A percentile compares a stretch with the other conserved stretches of the same genome.
phyloP scores from a whole-genome alignment of 805 yeast species.

The Myxozyma lipomycoides region DNA sequence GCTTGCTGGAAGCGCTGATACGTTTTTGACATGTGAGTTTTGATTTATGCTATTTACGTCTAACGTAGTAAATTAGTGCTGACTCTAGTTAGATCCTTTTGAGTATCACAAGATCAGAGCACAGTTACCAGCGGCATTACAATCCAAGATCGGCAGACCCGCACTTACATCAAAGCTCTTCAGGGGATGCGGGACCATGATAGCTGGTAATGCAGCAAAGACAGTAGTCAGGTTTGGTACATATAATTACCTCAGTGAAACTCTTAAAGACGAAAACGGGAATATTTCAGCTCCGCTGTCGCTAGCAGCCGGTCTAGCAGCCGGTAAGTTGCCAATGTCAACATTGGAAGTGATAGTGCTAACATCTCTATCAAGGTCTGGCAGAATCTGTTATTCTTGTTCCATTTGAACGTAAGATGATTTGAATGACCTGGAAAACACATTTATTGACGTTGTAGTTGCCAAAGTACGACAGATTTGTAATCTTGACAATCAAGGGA shows the following conservation, averaged over 20 bases:
- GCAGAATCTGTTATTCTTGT: conserved; percentile 78
- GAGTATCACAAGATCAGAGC: conserved; percentile 40
- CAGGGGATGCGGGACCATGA: conserved; percentile 70
- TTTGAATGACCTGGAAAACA: neutral
- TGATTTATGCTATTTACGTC: neutral
- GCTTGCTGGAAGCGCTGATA: conserved; percentile 40
- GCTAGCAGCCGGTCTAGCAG: conserved; percentile 76
- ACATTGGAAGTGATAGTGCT: neutral
- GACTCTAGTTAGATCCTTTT: conserved; percentile 37
- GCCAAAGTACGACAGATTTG: conserved; percentile 24
- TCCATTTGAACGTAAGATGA: conserved; percentile 66
- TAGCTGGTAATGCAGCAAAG: conserved; percentile 69
- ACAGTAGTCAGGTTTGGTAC: conserved; percentile 68
- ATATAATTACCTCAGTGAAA: conserved; percentile 70
- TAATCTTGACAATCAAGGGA: conserved; percentile 12
- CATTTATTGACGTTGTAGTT: conserved; percentile 1
- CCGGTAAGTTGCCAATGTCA: conserved; percentile 34
- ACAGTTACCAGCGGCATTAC: conserved; percentile 36
- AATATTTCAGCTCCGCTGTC: conserved; percentile 69
- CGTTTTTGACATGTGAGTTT: conserved; percentile 38
- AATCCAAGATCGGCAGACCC: conserved; percentile 13
- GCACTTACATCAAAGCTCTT: conserved; percentile 33
- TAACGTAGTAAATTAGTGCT: neutral
- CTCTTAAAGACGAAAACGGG: conserved; percentile 54
- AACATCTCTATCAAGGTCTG: conserved; percentile 47